A percentile compares a stretch with the other conserved stretches of the same genome.
phyloP scores from a whole-genome alignment of 495 filamentous ascomycete species.

The Choiromyces venosus region DNA sequence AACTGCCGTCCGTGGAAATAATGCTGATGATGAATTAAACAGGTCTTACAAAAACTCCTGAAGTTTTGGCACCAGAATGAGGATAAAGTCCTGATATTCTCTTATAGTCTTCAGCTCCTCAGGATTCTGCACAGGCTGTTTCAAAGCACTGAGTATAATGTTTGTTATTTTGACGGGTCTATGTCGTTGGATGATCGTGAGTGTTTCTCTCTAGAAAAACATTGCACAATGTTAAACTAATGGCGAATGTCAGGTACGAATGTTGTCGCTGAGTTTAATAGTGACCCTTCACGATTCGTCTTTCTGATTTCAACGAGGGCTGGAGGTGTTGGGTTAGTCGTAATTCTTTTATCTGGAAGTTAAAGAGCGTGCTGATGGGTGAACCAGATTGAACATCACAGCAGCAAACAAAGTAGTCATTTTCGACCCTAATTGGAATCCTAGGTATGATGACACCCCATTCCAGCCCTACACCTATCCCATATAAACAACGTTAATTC shows the following conservation, averaged over 20 bases:
- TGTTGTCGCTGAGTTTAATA: slow-evolving; percentile 86
- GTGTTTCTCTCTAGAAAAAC: background rate
- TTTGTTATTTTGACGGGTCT: slow-evolving; percentile 82
- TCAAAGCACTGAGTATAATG: slow-evolving; percentile 80
- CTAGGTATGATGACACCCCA: slow-evolving; percentile 46
- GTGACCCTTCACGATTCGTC: slow-evolving; percentile 80
- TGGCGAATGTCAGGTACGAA: slow-evolving; percentile 44
- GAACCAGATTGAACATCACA: slow-evolving; percentile 81
- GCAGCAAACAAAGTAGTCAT: slow-evolving; percentile 98
- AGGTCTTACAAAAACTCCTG: slow-evolving; percentile 77
- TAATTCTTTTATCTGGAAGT: background rate
- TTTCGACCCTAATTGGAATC: slow-evolving; percentile 97
- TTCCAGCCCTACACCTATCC: background rate
- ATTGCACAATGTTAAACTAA: background rate
- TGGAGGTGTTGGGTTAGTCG: slow-evolving; percentile 56
- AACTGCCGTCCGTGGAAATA: slow-evolving; percentile 2
- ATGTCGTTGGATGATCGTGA: slow-evolving; percentile 84
- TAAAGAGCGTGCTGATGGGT: background rate
- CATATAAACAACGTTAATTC: background rate
- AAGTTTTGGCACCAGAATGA: slow-evolving; percentile 83
- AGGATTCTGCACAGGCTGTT: slow-evolving; percentile 84
- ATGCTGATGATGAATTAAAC: background rate
- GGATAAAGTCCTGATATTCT: slow-evolving; percentile 92
- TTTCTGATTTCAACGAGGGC: slow-evolving; percentile 94
- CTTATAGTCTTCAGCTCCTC: slow-evolving; percentile 76